phyloP scores from a whole-genome alignment of 2,329 filamentous ascomycete species.

The Colletotrichum sp. region DNA sequence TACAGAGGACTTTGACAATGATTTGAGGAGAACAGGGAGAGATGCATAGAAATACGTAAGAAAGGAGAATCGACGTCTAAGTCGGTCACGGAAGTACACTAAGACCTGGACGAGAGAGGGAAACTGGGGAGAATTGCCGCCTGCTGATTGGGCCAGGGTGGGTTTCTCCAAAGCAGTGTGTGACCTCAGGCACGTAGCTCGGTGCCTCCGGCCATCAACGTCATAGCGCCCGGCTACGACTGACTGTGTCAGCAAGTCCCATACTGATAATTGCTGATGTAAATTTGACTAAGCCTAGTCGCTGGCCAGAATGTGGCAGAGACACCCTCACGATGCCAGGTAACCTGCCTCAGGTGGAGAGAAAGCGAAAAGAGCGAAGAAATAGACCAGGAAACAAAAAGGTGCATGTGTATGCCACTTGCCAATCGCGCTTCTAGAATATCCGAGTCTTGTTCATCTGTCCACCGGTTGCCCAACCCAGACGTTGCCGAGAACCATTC shows the following conservation, averaged over 20 bases:
- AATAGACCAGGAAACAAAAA: background rate
- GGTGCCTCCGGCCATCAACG: background rate
- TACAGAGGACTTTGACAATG: background rate
- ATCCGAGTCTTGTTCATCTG: background rate
- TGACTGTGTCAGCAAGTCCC: background rate
- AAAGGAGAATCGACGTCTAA: background rate
- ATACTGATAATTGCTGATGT: conserved; percentile 28
- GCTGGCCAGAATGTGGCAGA: conserved; percentile 17
- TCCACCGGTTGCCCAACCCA: background rate
- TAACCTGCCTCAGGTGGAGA: background rate
- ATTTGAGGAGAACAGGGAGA: background rate
- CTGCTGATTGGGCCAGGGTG: background rate
- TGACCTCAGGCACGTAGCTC: background rate
- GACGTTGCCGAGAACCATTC: background rate
- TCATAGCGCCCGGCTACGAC: background rate
- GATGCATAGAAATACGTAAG: background rate
- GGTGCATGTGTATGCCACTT: background rate
- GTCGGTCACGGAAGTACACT: background rate
- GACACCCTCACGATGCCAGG: background rate
- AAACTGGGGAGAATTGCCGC: background rate
- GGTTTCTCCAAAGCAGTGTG: background rate
- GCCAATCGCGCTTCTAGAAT: background rate
- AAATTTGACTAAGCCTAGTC: conserved; percentile 29
- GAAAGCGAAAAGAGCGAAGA: background rate
- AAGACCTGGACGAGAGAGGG: background rate